Evolutionary conservation across 2,329 filamentous ascomycete species (phyloP), one percentile per base, ranked within the genome.

Genomic region (Nothopassalora personata): DNA sequence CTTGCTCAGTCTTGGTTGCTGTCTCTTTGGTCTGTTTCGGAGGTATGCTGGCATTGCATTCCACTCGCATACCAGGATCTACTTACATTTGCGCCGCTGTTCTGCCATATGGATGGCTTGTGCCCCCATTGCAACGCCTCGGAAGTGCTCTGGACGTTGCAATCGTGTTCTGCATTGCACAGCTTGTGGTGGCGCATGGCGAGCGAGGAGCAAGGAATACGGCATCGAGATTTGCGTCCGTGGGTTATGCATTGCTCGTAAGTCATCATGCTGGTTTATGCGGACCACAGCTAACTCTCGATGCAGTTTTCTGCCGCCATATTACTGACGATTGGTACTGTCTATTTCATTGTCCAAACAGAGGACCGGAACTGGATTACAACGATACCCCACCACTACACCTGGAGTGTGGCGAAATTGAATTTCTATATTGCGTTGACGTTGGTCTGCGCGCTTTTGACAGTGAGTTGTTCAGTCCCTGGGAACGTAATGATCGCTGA

Each of bases 41-140:
- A 7, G 75, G 76, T 5, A 67, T 75, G 45, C 56, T 76, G 33
- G 70, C 72, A 5, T 64, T 73, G 13, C 68, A 69, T 1, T 69
- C 77, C 15, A 68, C 72, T 7, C 60, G 67, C 43, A 73, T 71
- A 48, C 74, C 72, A 15, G 65, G 69, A 45, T 80, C 79, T 15
- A 80, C 79, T 3, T 79, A 79, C 58, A 79, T 83, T 23, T 83
- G 81, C 64, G 75, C 79, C 1, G 68, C 74, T 10, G 66, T 71
- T 1, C 71, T 74, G 31, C 63, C 69, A 18, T 70, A 74, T 39
- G 66, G 68, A 31, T 62, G 68, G 53, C 65, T 68, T 9, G 65
- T 79, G 7, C 75, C 73, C 6, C 61, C 67, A 3, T 61, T 79
- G 52, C 76, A 77, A 61, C 56, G 74, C 31, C 33, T 75, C 28